These are phyloP conservation scores for Fusarium solani-melongenae DNA, from an alignment of 2,329 filamentous ascomycete species.

Conservation along the genomic window DNA sequence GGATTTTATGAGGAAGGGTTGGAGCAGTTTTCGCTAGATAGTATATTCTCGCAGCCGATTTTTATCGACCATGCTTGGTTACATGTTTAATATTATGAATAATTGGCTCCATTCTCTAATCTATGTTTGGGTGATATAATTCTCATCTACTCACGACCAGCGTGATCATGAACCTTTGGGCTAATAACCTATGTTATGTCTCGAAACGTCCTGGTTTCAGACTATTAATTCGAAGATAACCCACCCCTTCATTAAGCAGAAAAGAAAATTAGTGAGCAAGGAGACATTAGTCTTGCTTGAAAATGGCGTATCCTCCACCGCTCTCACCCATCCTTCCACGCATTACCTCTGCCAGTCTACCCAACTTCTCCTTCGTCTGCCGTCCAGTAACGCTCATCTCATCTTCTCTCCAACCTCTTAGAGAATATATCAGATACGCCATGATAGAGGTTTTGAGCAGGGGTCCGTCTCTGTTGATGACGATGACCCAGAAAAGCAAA, in stretches of 20 bases:
- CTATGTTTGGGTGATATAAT: not conserved
- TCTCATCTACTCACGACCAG: not conserved
- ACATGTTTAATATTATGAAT: conserved; percentile 17
- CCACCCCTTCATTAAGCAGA: not conserved
- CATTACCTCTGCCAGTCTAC: not conserved
- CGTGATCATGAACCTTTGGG: not conserved
- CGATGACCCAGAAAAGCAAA: not conserved
- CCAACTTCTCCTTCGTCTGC: not conserved
- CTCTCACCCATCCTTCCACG: not conserved
- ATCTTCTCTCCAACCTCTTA: not conserved
- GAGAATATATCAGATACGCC: not conserved
- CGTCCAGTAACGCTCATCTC: not conserved
- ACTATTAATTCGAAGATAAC: not conserved
- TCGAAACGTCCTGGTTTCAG: not conserved
- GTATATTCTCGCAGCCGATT: conserved; percentile 34
- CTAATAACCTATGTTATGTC: not conserved
- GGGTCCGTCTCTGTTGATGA: not conserved
- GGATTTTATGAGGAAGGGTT: conserved; percentile 25
- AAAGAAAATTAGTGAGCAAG: not conserved
- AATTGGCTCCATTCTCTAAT: not conserved
- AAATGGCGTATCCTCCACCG: not conserved
- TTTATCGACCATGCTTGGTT: conserved; percentile 35
- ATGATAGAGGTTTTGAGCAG: conserved; percentile 9
- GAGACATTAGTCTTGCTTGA: not conserved
- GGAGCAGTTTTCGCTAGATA: conserved; percentile 33